phyloP scores from a whole-genome alignment of 169 alveolate genomes.

The Eimeria acervulina region DNA sequence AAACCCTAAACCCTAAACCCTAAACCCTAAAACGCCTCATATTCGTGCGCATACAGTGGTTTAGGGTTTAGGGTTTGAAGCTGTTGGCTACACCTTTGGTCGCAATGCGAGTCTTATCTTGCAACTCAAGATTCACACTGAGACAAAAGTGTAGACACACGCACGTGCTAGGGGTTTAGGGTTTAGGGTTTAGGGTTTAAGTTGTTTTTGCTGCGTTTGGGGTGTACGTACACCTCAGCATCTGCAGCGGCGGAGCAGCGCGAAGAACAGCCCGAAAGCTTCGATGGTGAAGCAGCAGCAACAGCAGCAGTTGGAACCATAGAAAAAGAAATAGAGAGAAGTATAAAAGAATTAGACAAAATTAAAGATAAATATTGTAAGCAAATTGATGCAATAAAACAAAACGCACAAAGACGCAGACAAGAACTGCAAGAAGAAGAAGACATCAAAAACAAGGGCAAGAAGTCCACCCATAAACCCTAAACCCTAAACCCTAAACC shows the following conservation, averaged over 20 bases:
- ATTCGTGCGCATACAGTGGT: neutral
- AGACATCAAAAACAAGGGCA: no score
- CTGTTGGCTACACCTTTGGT: no score
- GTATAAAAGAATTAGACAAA: neutral
- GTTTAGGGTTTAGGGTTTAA: slow-evolving; percentile 28
- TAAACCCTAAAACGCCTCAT: neutral
- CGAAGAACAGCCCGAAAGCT: neutral
- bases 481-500: no score
- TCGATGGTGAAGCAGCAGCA: neutral
- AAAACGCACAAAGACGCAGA: neutral
- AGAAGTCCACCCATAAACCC: no score
- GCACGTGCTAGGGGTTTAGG: neutral
- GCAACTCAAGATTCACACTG: no score
- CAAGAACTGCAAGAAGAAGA: neutral
- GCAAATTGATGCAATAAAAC: neutral
- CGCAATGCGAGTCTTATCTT: no score
- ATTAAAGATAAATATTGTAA: neutral
- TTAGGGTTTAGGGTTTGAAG: slow-evolving; percentile 22
- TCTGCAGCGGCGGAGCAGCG: neutral
- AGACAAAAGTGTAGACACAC: no score
- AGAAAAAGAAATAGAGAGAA: neutral
- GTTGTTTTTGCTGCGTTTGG: neutral
- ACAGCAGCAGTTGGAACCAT: neutral
- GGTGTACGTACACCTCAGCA: neutral
- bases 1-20: slow-evolving; percentile 6